These are phyloP conservation scores for Leccinum fuscescens DNA, from an alignment of 1,284 basidiomycete genomes.

Conservation along the genomic window DNA sequence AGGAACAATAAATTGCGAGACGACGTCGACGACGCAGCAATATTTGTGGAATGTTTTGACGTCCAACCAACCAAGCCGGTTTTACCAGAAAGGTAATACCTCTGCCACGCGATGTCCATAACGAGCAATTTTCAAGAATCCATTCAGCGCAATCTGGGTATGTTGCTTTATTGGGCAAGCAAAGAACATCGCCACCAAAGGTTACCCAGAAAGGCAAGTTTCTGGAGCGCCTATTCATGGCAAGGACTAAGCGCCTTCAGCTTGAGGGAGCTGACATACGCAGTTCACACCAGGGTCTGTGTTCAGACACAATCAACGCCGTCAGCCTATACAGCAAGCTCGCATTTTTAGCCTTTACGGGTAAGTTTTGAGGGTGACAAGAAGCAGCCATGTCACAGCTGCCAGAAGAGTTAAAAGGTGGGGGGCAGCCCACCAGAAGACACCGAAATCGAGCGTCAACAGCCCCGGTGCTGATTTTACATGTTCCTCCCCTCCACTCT, in stretches of 20 bases:
- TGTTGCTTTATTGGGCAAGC: constrained; percentile 22
- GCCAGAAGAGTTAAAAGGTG: constrained; percentile 26
- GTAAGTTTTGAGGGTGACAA: constrained; percentile 25
- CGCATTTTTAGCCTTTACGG: constrained; percentile 21
- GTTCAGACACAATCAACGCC: constrained; percentile 26
- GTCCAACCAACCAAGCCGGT: background rate
- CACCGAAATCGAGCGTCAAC: constrained; percentile 7
- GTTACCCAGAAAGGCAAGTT: constrained; percentile 27
- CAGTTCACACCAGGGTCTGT: constrained; percentile 28
- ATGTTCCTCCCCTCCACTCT: constrained; percentile 12
- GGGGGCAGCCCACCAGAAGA: constrained; percentile 7
- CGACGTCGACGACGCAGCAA: background rate
- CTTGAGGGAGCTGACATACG: constrained; percentile 29
- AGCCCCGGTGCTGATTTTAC: background rate
- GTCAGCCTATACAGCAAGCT: constrained; percentile 20
- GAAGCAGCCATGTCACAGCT: constrained; percentile 16
- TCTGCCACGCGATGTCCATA: constrained; percentile 15
- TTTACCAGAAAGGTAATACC: constrained; percentile 3
- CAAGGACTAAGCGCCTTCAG: constrained; percentile 1
- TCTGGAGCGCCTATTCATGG: constrained; percentile 3
- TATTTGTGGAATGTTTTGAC: background rate
- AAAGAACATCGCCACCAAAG: constrained; percentile 19
- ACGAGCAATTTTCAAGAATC: constrained; percentile 19
- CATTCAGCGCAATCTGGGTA: constrained; percentile 22
- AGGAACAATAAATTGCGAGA: background rate